phyloP scores from a whole-genome alignment of 164 flowering plant genomes.

The Paratinospora sagittata region DNA sequence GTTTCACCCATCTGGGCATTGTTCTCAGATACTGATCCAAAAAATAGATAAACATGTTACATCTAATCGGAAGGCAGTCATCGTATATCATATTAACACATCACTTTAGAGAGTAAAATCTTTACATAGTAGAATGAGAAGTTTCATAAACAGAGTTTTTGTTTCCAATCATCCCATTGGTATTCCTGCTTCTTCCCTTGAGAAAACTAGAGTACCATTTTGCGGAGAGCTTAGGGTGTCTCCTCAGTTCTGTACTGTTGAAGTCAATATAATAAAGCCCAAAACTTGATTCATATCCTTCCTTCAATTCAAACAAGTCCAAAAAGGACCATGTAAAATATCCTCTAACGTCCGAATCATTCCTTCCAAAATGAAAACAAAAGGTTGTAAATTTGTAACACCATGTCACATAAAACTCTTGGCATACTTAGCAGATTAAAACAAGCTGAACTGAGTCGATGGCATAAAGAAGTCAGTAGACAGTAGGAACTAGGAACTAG shows the following conservation, averaged over 20 bases:
- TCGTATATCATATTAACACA: not conserved
- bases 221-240: slow-evolving; percentile 37
- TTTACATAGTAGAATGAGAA: not conserved
- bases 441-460: not conserved
- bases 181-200: slow-evolving; percentile 25
- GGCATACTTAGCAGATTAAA: not conserved
- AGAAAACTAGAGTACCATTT: slow-evolving; percentile 39
- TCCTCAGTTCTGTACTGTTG: slow-evolving; percentile 26
- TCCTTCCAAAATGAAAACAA: slow-evolving; percentile 17
- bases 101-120: not conserved
- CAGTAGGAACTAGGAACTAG: too few relatives aligned
- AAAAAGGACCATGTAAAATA: slow-evolving; percentile 44
- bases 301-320: slow-evolving; percentile 30
- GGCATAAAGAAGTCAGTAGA: not conserved
- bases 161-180: not conserved
- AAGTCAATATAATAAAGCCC: slow-evolving; percentile 35
- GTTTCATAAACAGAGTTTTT: not conserved
- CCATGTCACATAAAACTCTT: not conserved
- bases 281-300: slow-evolving; percentile 18
- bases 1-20: not conserved
- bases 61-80: not conserved
- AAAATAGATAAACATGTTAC: not conserved
- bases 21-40: not conserved
- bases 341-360: slow-evolving; percentile 34
- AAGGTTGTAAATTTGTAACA: not conserved